These are phyloP conservation scores for Trichoderma virens DNA, from an alignment of 495 filamentous ascomycete species.

Conservation along the genomic window DNA sequence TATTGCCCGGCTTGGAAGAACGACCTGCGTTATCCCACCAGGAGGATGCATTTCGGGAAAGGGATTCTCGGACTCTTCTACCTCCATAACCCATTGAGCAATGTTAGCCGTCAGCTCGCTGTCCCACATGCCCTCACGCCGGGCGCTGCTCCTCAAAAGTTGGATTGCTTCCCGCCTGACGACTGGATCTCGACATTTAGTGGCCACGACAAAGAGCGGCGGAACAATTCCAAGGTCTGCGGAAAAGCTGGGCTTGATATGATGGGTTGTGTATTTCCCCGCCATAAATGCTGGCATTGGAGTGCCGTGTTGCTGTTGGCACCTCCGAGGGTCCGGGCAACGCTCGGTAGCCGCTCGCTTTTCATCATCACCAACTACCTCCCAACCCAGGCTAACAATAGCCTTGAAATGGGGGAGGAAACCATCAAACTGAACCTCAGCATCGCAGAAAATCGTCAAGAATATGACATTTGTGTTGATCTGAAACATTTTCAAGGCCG, in stretches of 20 bases:
- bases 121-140: slow-evolving; percentile 60
- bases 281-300: slow-evolving; percentile 24
- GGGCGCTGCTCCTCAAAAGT: slow-evolving; percentile 42
- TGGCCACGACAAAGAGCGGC: slow-evolving; percentile 49
- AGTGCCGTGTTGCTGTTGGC: slow-evolving; percentile 27
- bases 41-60: neutral
- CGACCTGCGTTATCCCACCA: neutral
- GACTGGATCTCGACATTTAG: slow-evolving; percentile 48
- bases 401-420: slow-evolving; percentile 31
- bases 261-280: slow-evolving; percentile 28
- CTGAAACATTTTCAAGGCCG: slow-evolving; percentile 48
- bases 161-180: slow-evolving; percentile 49
- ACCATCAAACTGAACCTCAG: slow-evolving; percentile 39
- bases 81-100: slow-evolving; percentile 44
- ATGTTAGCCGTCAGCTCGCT: slow-evolving; percentile 47
- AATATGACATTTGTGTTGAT: slow-evolving; percentile 45
- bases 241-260: slow-evolving; percentile 46
- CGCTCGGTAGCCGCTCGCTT: slow-evolving; percentile 34
- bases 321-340: slow-evolving; percentile 35
- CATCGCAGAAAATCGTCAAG: slow-evolving; percentile 44
- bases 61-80: slow-evolving; percentile 46
- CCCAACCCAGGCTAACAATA: slow-evolving; percentile 37
- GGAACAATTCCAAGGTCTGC: slow-evolving; percentile 48
- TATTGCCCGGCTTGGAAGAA: slow-evolving; percentile 14
- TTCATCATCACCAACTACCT: slow-evolving; percentile 43